Evolutionary conservation across 1,139 yeast species (phyloP).

Genomic region (Taphrina populina): DNA sequence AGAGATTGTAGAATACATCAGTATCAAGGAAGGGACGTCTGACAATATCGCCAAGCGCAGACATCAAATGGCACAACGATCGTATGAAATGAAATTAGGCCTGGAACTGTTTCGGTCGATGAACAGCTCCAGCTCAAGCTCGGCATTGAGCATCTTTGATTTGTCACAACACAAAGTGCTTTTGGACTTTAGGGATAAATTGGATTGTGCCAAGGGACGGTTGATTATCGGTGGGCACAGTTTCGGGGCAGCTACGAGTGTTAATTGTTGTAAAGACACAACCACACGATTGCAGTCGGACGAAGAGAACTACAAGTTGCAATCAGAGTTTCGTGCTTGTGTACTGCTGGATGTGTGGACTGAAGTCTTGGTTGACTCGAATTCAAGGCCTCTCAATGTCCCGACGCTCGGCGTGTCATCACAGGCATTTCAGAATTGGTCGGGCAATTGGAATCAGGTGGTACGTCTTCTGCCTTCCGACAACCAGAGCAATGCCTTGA

Average conservation of each 20-base stretch:
- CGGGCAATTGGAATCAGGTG: conserved; percentile 35
- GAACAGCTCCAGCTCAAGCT: background rate
- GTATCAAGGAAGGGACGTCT: conserved; percentile 38
- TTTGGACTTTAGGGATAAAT: background rate
- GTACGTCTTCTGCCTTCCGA: conserved; percentile 34
- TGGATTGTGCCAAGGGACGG: conserved; percentile 8
- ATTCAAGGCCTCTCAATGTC: conserved; percentile 35
- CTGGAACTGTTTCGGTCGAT: conserved; percentile 35
- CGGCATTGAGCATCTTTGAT: too few relatives aligned
- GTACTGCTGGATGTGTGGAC: conserved; percentile 40
- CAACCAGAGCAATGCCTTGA: conserved; percentile 17
- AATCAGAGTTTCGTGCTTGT: conserved; percentile 24
- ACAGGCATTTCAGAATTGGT: conserved; percentile 39
- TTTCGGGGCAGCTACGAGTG: conserved; percentile 41
- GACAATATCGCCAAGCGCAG: conserved; percentile 38
- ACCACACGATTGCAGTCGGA: conserved; percentile 7
- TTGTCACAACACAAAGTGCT: too few relatives aligned
- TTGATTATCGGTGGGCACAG: conserved; percentile 39
- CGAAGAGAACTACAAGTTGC: background rate
- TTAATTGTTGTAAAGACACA: conserved; percentile 34
- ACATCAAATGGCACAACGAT: conserved; percentile 39
- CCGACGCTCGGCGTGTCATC: conserved; percentile 38
- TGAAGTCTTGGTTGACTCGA: conserved; percentile 37
- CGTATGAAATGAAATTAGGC: conserved; percentile 37
- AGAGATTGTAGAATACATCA: conserved; percentile 22